Percentiles rank a stretch among this genome's conserved stretches.
Conservation (phyloP, 2,329 filamentous ascomycete species). For the Tympanopsis confertula region DNA sequence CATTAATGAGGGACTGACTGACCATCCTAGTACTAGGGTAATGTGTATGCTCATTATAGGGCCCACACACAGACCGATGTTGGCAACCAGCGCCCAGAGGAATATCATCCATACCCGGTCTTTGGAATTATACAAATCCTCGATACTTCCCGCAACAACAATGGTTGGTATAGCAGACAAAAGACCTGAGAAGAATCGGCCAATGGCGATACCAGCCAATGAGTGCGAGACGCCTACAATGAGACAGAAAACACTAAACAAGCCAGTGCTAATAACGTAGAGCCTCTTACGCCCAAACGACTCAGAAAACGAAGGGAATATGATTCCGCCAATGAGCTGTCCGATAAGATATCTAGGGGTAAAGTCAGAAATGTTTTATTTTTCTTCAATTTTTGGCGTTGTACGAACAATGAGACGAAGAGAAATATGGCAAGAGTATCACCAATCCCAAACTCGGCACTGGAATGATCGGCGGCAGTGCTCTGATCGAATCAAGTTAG, state of each 20-base stretch:
- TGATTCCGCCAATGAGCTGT: slow-evolving; percentile 21
- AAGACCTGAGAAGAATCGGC: slow-evolving; percentile 28
- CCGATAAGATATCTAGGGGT: slow-evolving; percentile 17
- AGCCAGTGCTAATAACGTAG: slow-evolving; percentile 17
- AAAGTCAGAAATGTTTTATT: background rate
- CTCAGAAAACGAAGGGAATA: slow-evolving; percentile 25
- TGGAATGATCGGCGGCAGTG: slow-evolving; percentile 7
- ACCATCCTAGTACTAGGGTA: slow-evolving; percentile 22
- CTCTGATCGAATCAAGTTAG: slow-evolving; percentile 3
- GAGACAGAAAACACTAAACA: slow-evolving; percentile 19
- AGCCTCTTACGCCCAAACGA: slow-evolving; percentile 19
- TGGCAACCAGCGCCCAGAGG: slow-evolving; percentile 27
- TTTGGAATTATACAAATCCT: slow-evolving; percentile 33
- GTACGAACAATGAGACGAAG: slow-evolving; percentile 12
- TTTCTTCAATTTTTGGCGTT: background rate
- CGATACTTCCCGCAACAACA: slow-evolving; percentile 32
- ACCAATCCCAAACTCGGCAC: slow-evolving; percentile 6
- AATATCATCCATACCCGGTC: slow-evolving; percentile 32
- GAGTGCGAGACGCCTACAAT: slow-evolving; percentile 22
- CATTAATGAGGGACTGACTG: slow-evolving; percentile 4
- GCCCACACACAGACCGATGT: slow-evolving; percentile 27
- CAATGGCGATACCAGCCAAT: slow-evolving; percentile 21
- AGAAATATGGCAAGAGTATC: slow-evolving; percentile 8
- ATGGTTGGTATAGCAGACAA: slow-evolving; percentile 33
- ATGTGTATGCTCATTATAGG: slow-evolving; percentile 30